These are phyloP conservation scores for Hirsutella minnesotensis DNA, from an alignment of 2,329 filamentous ascomycete species.

Conservation along the genomic window DNA sequence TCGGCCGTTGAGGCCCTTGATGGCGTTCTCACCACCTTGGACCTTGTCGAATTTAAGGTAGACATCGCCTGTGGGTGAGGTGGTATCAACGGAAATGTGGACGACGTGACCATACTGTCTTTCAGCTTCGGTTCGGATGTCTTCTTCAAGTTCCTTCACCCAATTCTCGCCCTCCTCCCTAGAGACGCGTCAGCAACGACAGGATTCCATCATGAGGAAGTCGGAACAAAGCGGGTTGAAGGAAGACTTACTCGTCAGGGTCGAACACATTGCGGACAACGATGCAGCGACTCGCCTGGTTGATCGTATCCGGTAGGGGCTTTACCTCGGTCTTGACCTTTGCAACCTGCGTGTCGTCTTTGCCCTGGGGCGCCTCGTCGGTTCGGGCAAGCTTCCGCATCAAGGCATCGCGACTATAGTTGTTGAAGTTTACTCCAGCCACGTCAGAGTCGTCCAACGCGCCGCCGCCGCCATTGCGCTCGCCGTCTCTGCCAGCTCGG, in stretches of 20 bases:
- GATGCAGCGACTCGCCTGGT: conserved; percentile 87
- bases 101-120: conserved; percentile 94
- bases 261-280: conserved; percentile 95
- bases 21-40: conserved; percentile 89
- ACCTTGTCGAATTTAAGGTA: conserved; percentile 98
- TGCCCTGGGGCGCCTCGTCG: conserved; percentile 61
- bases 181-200: conserved; percentile 20
- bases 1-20: conserved; percentile 92
- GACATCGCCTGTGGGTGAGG: conserved; percentile 79
- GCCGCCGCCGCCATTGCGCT: conserved; percentile 84
- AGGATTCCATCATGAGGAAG: too few species aligned
- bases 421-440: conserved; percentile 97
- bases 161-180: conserved; percentile 81
- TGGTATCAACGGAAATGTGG: conserved; percentile 89
- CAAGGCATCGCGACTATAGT: conserved; percentile 94
- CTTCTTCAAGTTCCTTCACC: conserved; percentile 88
- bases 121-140: conserved; percentile 87
- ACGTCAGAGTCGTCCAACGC: conserved; percentile 96
- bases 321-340: conserved; percentile 73
- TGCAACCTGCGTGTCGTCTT: conserved; percentile 58
- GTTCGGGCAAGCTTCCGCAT: conserved; percentile 97
- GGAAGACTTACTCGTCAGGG: conserved; percentile 63
- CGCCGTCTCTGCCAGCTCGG: conserved; percentile 78
- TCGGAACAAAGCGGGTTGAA: background rate
- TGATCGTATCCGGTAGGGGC: conserved; percentile 72